These are phyloP conservation scores for Hysterangium stoloniferum DNA, from an alignment of 768 basidiomycete genomes.

Conservation along the genomic window DNA sequence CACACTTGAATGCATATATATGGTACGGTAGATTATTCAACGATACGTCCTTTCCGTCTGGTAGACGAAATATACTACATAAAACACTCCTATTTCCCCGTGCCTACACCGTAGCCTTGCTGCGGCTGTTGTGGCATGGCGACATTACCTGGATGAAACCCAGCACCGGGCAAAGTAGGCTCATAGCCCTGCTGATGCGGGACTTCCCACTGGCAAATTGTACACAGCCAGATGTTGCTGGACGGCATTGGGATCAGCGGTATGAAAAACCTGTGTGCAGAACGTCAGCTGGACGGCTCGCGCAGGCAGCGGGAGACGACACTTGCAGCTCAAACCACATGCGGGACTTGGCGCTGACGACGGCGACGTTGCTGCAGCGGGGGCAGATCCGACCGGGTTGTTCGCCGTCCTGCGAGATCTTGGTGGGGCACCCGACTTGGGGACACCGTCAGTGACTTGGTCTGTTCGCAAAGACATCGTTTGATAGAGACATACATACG, in stretches of 20 bases:
- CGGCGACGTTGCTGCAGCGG: constrained; percentile 59
- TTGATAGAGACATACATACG: constrained; percentile 21
- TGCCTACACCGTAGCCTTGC: constrained; percentile 10
- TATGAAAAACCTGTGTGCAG: constrained; percentile 43
- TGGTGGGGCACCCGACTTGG: constrained; percentile 61
- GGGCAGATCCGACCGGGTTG: constrained; percentile 54
- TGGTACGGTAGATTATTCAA: too few relatives aligned
- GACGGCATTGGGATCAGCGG: constrained; percentile 59
- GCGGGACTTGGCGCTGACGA: constrained; percentile 54
- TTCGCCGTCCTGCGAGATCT: constrained; percentile 46
- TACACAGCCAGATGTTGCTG: constrained; percentile 61
- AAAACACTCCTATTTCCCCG: too few relatives aligned
- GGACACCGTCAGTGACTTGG: constrained; percentile 10
- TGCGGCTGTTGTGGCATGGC: constrained; percentile 2
- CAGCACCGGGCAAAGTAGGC: constrained; percentile 14
- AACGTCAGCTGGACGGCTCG: too few relatives aligned
- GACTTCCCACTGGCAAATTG: constrained; percentile 60
- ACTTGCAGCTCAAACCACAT: constrained; percentile 64
- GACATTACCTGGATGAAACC: not conserved
- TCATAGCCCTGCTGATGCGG: constrained; percentile 43
- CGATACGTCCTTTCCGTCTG: too few relatives aligned
- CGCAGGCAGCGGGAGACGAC: not conserved
- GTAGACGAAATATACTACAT: too few relatives aligned
- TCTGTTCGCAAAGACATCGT: constrained; percentile 10
- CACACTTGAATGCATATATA: too few relatives aligned